Percentiles rank a stretch among this genome's conserved stretches.
Evolutionary conservation across 2,329 filamentous ascomycete genomes (phyloP).

Genomic region (Sporothrix globosa): DNA sequence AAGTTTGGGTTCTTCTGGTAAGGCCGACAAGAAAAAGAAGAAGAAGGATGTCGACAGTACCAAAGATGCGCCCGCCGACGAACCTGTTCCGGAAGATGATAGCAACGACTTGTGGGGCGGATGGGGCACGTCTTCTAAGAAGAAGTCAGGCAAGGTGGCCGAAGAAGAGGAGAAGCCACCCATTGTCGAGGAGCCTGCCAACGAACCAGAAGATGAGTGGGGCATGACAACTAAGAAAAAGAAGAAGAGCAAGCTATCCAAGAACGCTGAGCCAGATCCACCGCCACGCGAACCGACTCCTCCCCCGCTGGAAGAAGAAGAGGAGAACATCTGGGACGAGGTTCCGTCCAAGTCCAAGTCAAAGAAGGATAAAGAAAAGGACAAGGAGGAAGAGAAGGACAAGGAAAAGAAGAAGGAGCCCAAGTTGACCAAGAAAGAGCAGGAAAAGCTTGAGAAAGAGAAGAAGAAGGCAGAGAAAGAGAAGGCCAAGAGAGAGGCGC

Average conservation of each 20-base stretch:
- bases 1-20: conserved; percentile 38
- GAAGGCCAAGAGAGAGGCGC: conserved; percentile 49
- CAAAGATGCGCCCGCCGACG: conserved; percentile 45
- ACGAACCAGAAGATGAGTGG: conserved; percentile 46
- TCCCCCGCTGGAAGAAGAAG: conserved; percentile 50
- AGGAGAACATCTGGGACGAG: conserved; percentile 44
- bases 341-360: conserved; percentile 46
- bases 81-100: conserved; percentile 43
- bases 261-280: conserved; percentile 47
- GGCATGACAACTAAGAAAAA: conserved; percentile 41
- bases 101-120: conserved; percentile 42
- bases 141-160: conserved; percentile 41
- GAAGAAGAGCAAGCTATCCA: conserved; percentile 43
- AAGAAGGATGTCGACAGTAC: conserved; percentile 38
- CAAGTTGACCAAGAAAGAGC: conserved; percentile 55
- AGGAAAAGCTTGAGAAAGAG: conserved; percentile 54
- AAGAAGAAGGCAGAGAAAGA: conserved; percentile 48
- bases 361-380: conserved; percentile 50
- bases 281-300: conserved; percentile 55
- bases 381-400: conserved; percentile 38
- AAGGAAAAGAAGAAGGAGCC: conserved; percentile 48
- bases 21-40: conserved; percentile 40
- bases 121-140: conserved; percentile 42
- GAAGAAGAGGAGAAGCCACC: conserved; percentile 50
- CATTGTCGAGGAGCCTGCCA: conserved; percentile 43